Evolutionary conservation across 345 rosid species (phyloP), one percentile per base, ranked within the genome.

Genomic region (Murraya koenigii): DNA sequence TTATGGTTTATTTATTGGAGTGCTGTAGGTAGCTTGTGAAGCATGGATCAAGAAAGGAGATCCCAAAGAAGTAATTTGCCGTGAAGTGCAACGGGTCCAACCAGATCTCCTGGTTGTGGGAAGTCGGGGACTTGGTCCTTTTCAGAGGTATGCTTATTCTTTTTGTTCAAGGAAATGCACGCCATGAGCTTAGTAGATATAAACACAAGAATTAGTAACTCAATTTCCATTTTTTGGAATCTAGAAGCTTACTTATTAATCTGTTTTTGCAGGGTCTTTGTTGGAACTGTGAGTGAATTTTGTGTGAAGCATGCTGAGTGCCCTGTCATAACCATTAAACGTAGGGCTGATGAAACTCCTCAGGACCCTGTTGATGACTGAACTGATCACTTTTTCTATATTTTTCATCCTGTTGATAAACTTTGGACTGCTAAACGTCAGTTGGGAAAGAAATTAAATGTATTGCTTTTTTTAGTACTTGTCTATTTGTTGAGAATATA

Each of bases 221-320:
- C 9, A 33, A n/a, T 22, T 56, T 10, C 13, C 8, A 14, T 36
- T 35, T 44, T 44, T 44, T 44, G 49, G 10, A 10, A 15, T 58
- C 25, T 23, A 25, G 5, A 15, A 41, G 8, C 52, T 26, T 58
- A 47, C 55, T 14, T 15, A 71, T 25, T 52, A 3, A 33, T 73
- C 47, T 75, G 68, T 64, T 69, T 62, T 67, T 78, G 82, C 92
- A 96, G 99, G 89, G 98, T 96, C 20, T 94, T 96, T 83, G 95
- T 94, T 52, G 97, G 99, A 41, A 94, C 97, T 0, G 98, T 96
- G 75, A 96, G 99, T 69, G 99, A 96, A 73, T 94, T 96, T 55
- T 92, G 97, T 44, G 93, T 85, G 82, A 96, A 96, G 94, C 98
- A 96, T 82, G 97, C 97, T 1, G 98, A 94, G 71, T 92, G 97